These are phyloP conservation scores for Rhizodiscina lignyota DNA, from an alignment of 495 filamentous ascomycete species.

Conservation along the genomic window DNA sequence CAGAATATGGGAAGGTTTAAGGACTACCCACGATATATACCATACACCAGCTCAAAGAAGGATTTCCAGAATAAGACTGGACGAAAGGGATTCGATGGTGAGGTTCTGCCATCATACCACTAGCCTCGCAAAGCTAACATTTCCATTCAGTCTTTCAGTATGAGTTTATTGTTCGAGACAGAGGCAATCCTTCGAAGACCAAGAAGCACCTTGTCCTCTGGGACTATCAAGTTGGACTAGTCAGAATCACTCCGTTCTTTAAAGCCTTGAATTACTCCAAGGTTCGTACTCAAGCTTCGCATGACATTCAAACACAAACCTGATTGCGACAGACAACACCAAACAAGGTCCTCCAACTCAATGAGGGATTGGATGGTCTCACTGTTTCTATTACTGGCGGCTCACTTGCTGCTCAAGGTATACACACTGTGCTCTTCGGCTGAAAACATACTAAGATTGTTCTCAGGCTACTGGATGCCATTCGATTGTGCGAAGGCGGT, in stretches of 20 bases:
- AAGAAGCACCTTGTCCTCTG: slow-evolving; percentile 69
- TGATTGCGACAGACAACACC: slow-evolving; percentile 56
- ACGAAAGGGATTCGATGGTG: slow-evolving; percentile 79
- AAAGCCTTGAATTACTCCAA: slow-evolving; percentile 77
- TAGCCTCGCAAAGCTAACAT: slow-evolving; percentile 5
- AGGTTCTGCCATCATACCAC: slow-evolving; percentile 3
- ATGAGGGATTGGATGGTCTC: slow-evolving; percentile 68
- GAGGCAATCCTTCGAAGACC: too few species aligned
- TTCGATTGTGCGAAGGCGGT: slow-evolving; percentile 69
- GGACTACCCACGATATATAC: slow-evolving; percentile 62
- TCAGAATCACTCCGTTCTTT: slow-evolving; percentile 89
- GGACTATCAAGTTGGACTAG: slow-evolving; percentile 94
- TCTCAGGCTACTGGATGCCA: slow-evolving; percentile 89
- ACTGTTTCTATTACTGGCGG: slow-evolving; percentile 92
- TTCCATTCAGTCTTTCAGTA: slow-evolving; percentile 90
- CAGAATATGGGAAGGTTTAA: too few species aligned
- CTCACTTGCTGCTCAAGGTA: slow-evolving; percentile 78
- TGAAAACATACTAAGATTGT: slow-evolving; percentile 8
- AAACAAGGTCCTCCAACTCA: slow-evolving; percentile 60
- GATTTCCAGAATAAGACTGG: slow-evolving; percentile 70
- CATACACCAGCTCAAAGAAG: slow-evolving; percentile 89
- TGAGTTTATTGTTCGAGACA: slow-evolving; percentile 56
- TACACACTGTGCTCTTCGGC: slow-evolving; percentile 1
- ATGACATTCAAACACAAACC: slow-evolving; percentile 5
- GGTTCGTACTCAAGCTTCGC: slow-evolving; percentile 28